Evolutionary conservation across 208 protist genomes (phyloP).

Genomic region (Leishmania amazonensis): DNA sequence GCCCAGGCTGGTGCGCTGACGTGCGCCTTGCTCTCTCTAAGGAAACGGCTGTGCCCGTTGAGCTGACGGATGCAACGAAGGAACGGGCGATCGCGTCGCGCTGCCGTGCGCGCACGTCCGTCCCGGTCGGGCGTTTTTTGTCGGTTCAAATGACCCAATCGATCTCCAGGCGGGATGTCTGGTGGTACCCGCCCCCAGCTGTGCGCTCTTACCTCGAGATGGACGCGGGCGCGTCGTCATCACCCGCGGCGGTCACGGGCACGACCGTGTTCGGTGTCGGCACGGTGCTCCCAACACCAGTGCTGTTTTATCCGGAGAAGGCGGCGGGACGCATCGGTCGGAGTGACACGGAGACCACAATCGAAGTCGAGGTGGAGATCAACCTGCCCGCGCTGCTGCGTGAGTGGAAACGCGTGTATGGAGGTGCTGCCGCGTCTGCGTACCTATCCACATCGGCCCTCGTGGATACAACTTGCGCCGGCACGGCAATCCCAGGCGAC

Average conservation of each 20-base stretch:
- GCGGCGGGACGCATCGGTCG: not conserved
- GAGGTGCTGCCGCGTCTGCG: constrained; percentile 21
- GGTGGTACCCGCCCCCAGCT: constrained; percentile 22
- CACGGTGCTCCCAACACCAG: constrained; percentile 10
- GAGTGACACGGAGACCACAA: not conserved
- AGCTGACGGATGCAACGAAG: constrained; percentile 3
- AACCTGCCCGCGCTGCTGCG: constrained; percentile 44
- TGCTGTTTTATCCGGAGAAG: not conserved
- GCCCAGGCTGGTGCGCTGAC: constrained; percentile 47
- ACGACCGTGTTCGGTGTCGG: not conserved
- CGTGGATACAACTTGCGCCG: constrained; percentile 17
- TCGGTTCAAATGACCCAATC: constrained; percentile 15
- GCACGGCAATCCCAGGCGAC: not conserved
- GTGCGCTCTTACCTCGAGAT: not conserved
- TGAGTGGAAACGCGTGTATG: constrained; percentile 39
- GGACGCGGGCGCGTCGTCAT: not conserved
- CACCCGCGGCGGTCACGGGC: not conserved
- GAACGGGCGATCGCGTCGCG: not conserved
- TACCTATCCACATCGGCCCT: constrained; percentile 17
- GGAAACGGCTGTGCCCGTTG: constrained; percentile 10
- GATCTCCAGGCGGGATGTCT: constrained; percentile 6
- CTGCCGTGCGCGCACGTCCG: constrained; percentile 11
- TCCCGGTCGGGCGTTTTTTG: constrained; percentile 27
- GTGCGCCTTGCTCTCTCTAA: constrained; percentile 37
- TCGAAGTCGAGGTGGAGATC: constrained; percentile 67